phyloP scores from a whole-genome alignment of 2,329 filamentous ascomycete genomes.

The Gyromitra esculenta region DNA sequence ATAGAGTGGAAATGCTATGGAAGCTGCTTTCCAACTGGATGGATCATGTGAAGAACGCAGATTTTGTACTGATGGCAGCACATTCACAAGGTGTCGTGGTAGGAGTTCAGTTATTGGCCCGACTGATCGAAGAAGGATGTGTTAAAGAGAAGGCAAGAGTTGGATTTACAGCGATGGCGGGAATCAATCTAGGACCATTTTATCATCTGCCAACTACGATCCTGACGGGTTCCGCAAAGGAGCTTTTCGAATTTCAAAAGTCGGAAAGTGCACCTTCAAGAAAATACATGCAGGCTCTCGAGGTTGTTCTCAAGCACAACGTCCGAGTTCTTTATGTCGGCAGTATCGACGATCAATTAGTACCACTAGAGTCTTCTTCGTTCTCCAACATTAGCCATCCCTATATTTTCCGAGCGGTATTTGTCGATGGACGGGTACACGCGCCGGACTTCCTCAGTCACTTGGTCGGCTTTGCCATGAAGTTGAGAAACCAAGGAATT shows the following conservation, averaged over 20 bases:
- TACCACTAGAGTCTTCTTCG: slow-evolving; percentile 91
- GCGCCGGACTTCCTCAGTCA: slow-evolving; percentile 93
- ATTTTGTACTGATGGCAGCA: slow-evolving; percentile 90
- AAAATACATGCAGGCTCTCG: slow-evolving; percentile 79
- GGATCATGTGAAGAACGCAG: slow-evolving; percentile 84
- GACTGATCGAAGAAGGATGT: slow-evolving; percentile 89
- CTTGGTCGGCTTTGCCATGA: slow-evolving; percentile 90
- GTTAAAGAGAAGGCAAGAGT: slow-evolving; percentile 75
- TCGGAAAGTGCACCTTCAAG: slow-evolving; percentile 82
- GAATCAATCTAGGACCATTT: slow-evolving; percentile 92
- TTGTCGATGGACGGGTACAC: slow-evolving; percentile 91
- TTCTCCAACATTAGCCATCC: slow-evolving; percentile 88
- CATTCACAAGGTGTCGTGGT: slow-evolving; percentile 97
- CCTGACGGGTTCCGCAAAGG: slow-evolving; percentile 88
- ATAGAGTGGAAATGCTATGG: slow-evolving; percentile 92
- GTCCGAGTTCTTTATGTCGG: slow-evolving; percentile 87
- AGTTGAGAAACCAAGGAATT: slow-evolving; percentile 90
- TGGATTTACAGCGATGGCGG: slow-evolving; percentile 84
- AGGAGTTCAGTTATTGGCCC: slow-evolving; percentile 88
- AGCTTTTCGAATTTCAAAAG: slow-evolving; percentile 92
- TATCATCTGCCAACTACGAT: slow-evolving; percentile 89
- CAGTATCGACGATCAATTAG: slow-evolving; percentile 95
- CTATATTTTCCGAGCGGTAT: slow-evolving; percentile 94
- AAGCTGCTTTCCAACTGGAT: slow-evolving; percentile 95
- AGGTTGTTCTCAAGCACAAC: slow-evolving; percentile 78